Percentiles rank a stretch among this genome's conserved stretches.
Evolutionary conservation across 257 asterid genomes (phyloP).

Genomic region (Coffea canephora): DNA sequence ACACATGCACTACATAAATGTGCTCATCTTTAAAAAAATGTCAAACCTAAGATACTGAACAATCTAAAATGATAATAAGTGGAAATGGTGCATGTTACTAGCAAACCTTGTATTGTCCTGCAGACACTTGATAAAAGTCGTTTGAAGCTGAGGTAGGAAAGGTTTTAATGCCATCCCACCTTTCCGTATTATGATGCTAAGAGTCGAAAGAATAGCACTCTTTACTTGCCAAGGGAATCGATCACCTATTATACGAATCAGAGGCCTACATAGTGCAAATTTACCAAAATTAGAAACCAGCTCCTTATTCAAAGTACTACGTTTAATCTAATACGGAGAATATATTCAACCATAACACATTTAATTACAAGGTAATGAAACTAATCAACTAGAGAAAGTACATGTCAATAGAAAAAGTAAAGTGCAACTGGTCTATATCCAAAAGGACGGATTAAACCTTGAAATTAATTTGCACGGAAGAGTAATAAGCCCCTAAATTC

Average conservation of each 20-base stretch:
- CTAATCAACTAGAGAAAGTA: background rate
- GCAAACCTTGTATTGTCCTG: constrained; percentile 94
- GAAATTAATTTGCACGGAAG: background rate
- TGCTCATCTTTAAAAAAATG: background rate
- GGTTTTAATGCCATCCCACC: constrained; percentile 95
- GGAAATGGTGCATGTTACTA: constrained; percentile 8
- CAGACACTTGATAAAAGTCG: constrained; percentile 92
- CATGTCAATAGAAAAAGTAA: background rate
- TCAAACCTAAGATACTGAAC: background rate
- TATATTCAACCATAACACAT: background rate
- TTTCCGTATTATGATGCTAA: constrained; percentile 85
- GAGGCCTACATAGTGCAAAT: constrained; percentile 53
- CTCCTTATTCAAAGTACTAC: no score
- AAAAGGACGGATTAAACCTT: background rate
- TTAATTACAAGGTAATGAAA: background rate
- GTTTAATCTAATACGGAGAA: background rate
- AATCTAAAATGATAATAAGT: background rate
- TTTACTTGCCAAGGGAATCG: constrained; percentile 99
- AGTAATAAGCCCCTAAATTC: background rate
- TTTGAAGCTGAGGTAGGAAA: constrained; percentile 98
- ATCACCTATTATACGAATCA: constrained; percentile 96
- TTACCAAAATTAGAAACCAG: no score
- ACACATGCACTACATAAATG: background rate
- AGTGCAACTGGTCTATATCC: background rate
- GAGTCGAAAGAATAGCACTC: constrained; percentile 92